Evolutionary conservation across 108 stramenopile genomes (phyloP).

Genomic region (Nannochloropsis gaditana): DNA sequence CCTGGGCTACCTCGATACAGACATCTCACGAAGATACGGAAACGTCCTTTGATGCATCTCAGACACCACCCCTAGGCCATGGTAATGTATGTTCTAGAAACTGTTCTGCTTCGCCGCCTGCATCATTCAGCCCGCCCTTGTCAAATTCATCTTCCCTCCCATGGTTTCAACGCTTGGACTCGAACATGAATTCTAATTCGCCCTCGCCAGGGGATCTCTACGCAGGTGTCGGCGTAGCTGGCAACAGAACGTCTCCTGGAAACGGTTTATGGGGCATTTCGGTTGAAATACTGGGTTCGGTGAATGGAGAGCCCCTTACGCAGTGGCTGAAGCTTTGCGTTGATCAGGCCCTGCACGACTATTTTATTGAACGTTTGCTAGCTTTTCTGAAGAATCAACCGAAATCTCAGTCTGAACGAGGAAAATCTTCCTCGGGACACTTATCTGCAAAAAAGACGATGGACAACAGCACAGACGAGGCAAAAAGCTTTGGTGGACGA

Average conservation of each 20-base stretch:
- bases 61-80: background rate
- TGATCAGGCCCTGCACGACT: background rate
- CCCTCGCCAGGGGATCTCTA: background rate
- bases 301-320: constrained; percentile 1
- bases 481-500: too few species aligned
- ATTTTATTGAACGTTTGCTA: constrained; percentile 13
- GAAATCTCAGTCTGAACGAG: too few species aligned
- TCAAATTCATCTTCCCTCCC: background rate
- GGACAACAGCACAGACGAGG: too few species aligned
- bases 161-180: background rate
- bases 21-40: background rate
- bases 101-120: background rate
- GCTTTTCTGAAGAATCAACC: background rate
- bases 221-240: background rate
- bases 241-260: background rate
- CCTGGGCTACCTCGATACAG: background rate
- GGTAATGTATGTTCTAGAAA: too few species aligned
- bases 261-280: constrained; percentile 3
- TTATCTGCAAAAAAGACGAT: too few species aligned
- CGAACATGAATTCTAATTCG: background rate
- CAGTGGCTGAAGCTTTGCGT: background rate
- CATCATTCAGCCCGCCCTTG: background rate
- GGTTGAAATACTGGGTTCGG: background rate
- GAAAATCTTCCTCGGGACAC: too few species aligned
- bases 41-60: background rate